A percentile compares a stretch with the other conserved stretches of the same genome.
phyloP scores from a whole-genome alignment of 352 stramenopile genomes.

The Globisporangium spinosum region DNA sequence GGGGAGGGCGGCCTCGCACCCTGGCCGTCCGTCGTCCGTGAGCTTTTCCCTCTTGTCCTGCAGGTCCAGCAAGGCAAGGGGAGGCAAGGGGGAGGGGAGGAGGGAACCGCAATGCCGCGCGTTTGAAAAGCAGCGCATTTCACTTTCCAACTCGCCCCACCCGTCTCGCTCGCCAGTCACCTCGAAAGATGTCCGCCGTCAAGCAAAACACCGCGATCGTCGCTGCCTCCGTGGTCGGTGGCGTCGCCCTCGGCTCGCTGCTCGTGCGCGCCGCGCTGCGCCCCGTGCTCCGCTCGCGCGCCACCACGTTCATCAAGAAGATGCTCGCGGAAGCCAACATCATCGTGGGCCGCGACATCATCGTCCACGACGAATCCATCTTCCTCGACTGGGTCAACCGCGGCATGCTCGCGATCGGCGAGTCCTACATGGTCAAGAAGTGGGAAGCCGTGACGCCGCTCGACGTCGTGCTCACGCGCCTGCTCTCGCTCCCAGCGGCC shows the following conservation, averaged over 20 bases:
- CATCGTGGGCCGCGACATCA: conserved; percentile 75
- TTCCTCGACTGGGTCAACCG: conserved; percentile 85
- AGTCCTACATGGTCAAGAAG: conserved; percentile 89
- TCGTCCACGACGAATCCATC: conserved; percentile 78
- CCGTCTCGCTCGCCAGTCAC: not conserved
- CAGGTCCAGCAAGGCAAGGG: not conserved
- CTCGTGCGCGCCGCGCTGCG: conserved; percentile 63
- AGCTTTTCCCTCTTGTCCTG: not conserved
- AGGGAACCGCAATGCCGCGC: not conserved
- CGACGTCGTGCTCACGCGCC: conserved; percentile 68
- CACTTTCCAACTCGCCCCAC: conserved; percentile 10
- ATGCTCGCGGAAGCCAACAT: conserved; percentile 84
- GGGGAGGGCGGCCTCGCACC: conserved; percentile 5
- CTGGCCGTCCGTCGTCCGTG: not conserved
- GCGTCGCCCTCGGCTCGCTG: conserved; percentile 64
- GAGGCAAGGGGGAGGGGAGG: not conserved
- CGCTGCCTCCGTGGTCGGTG: conserved; percentile 55
- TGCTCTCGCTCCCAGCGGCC: conserved; percentile 62
- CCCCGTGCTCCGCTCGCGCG: conserved; percentile 59
- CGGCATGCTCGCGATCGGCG: conserved; percentile 82
- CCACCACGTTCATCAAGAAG: conserved; percentile 73
- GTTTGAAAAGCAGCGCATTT: not conserved
- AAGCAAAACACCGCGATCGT: conserved; percentile 76
- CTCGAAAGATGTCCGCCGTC: conserved; percentile 30
- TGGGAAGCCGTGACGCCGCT: conserved; percentile 82